These are phyloP conservation scores for Penicillium goetzii DNA, from an alignment of 495 filamentous ascomycete species.

Conservation along the genomic window DNA sequence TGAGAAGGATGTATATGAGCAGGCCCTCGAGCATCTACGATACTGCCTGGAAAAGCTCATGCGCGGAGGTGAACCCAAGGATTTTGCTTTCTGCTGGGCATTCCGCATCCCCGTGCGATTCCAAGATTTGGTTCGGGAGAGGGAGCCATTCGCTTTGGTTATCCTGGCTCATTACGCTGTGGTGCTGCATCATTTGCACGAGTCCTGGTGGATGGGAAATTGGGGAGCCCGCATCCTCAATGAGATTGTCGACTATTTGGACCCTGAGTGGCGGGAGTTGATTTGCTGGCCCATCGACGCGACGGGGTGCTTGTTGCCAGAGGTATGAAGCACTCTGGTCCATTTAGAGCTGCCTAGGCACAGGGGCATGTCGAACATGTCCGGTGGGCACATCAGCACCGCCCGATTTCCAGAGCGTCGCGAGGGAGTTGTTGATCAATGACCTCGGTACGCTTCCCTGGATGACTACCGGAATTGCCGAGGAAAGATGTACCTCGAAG, in stretches of 20 bases:
- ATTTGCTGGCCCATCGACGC: slow-evolving; percentile 48
- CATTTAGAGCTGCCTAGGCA: background rate
- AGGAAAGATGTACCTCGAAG: background rate
- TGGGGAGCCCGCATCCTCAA: slow-evolving; percentile 44
- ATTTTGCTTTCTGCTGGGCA: slow-evolving; percentile 53
- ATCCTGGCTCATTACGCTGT: slow-evolving; percentile 57
- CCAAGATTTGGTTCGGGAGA: slow-evolving; percentile 51
- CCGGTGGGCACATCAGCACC: background rate
- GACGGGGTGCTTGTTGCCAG: slow-evolving; percentile 39
- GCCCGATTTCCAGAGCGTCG: background rate
- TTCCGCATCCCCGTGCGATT: slow-evolving; percentile 56
- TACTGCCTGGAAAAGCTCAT: slow-evolving; percentile 36
- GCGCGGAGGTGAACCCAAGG: slow-evolving; percentile 40
- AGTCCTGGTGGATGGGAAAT: slow-evolving; percentile 57
- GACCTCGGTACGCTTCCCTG: background rate
- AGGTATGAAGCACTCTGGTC: background rate
- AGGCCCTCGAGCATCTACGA: slow-evolving; percentile 38
- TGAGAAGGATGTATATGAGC: slow-evolving; percentile 35
- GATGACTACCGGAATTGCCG: background rate
- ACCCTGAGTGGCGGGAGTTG: slow-evolving; percentile 37
- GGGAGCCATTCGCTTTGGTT: slow-evolving; percentile 57
- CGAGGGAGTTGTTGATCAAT: slow-evolving; percentile 2
- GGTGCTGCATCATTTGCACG: slow-evolving; percentile 51
- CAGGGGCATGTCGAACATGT: background rate
- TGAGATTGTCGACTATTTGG: slow-evolving; percentile 37